Conservation (phyloP, 345 rosid genomes). For the Balakata baccata region DNA sequence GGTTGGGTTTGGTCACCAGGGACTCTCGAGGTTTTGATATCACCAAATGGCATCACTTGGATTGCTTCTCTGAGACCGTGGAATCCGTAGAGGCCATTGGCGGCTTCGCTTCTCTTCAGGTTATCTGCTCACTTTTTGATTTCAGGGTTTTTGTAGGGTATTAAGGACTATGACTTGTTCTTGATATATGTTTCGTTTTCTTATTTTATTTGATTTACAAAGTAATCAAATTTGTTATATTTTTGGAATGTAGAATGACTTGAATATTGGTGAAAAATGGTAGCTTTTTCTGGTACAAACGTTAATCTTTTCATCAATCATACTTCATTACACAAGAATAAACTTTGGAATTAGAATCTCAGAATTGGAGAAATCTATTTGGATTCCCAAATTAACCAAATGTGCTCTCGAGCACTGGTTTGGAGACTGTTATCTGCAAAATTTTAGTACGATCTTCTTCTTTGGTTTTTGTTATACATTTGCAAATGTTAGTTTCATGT, state of each 20-base stretch:
- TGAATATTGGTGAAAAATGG: neutral
- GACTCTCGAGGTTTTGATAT: slow-evolving; percentile 67
- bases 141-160: neutral
- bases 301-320: neutral
- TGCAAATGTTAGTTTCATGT: neutral
- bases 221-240: neutral
- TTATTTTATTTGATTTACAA: neutral
- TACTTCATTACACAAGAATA: no score
- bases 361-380: neutral
- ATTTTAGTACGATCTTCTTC: neutral
- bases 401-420: neutral
- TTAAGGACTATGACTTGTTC: neutral
- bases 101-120: slow-evolving; percentile 67
- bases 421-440: neutral
- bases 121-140: neutral
- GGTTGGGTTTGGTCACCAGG: slow-evolving; percentile 56
- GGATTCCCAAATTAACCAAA: neutral
- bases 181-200: neutral
- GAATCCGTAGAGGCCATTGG: slow-evolving; percentile 43
- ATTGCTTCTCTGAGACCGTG: slow-evolving; percentile 49
- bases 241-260: neutral
- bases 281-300: neutral
- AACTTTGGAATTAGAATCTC: neutral
- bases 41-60: slow-evolving; percentile 76
- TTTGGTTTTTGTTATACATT: neutral